These are phyloP conservation scores for Penicillium nordicum DNA, from an alignment of 2,329 filamentous ascomycete species.

Conservation along the genomic window DNA sequence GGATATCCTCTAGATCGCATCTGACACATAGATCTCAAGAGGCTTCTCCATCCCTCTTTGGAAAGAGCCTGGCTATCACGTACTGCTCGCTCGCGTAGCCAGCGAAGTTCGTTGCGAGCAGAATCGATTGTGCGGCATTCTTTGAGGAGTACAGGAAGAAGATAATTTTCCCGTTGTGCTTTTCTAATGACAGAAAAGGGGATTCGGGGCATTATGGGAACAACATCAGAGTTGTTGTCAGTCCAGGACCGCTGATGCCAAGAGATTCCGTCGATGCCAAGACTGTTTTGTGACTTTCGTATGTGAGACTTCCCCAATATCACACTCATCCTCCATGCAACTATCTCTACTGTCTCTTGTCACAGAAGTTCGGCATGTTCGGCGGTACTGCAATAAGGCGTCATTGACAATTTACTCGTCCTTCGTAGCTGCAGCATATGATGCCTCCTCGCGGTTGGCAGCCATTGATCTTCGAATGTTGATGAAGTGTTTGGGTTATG, in stretches of 20 bases:
- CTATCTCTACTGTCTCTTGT: too few relatives aligned
- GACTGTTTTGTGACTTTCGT: background rate
- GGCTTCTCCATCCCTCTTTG: slow-evolving; percentile 23
- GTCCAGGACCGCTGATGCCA: background rate
- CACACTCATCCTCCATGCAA: too few relatives aligned
- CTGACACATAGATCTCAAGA: slow-evolving; percentile 38
- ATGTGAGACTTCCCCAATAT: too few relatives aligned
- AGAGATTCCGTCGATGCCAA: background rate
- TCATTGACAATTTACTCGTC: too few relatives aligned
- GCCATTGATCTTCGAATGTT: too few relatives aligned
- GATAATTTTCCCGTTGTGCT: slow-evolving; percentile 34
- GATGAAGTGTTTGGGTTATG: too few relatives aligned
- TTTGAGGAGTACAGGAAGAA: slow-evolving; percentile 42
- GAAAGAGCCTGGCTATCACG: slow-evolving; percentile 9
- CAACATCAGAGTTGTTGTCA: background rate
- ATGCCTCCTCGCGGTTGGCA: too few relatives aligned
- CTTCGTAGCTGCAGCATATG: too few relatives aligned
- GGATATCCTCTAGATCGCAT: slow-evolving; percentile 63
- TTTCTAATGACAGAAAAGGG: slow-evolving; percentile 34
- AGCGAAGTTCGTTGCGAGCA: slow-evolving; percentile 47
- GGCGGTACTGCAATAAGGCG: too few relatives aligned
- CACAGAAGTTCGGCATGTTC: too few relatives aligned
- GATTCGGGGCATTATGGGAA: slow-evolving; percentile 44
- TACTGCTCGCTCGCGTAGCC: slow-evolving; percentile 42
- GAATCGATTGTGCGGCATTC: slow-evolving; percentile 45